Base-by-base conservation (phyloP, 202 grass and related monocot species). In the Zizania palustris region DNA sequence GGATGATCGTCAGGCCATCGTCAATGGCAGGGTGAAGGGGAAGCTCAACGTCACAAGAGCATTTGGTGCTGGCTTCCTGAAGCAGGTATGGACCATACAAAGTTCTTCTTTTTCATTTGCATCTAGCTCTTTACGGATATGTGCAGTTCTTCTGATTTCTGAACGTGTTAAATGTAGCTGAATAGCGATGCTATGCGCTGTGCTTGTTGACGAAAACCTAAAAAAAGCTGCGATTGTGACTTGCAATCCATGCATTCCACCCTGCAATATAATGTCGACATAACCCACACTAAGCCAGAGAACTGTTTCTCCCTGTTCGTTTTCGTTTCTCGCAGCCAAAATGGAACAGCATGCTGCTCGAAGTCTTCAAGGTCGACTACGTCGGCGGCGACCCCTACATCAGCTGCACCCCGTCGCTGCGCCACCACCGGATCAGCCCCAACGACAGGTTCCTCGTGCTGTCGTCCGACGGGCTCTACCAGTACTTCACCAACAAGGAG, bases 401-500 rank as follows among this genome's bases (percentile, higher is more conserved):
- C 38, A 90, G 59, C 34, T 93, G 96, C 88, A 83, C 56, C 16
- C 96, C 92, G 1, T 79, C 82, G 39, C 78, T 96, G 76, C 77
- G 74, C 72, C 85, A 99, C 67, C 96, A 96, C 75, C 78, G 70
- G 45, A 78, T 99, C 38, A 21, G 60, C 11, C 10, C 87, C 2
- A 79, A 82, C 44, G 96, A 99, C 71, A 88, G 84, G 60, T 99
- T 95, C 69, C 83, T 99, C 12, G 84, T 96, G 19, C 71, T 99
- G 28, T 95, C 96, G 8, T 99, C 89, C 0, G 96, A 99, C 16
- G 96, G 96, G 18, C 87, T 99, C 63, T 99, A 93, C 72, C 85
- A 99, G 45, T 99, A 84, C 72, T 96, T 99, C 83, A 93, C 92
- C 65, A 93, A 91, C 36, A 79, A 99, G 51, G 92, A 99, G 67